A percentile compares a stretch with the other conserved stretches of the same genome.
Evolutionary conservation across 2,329 filamentous ascomycete genomes (phyloP).

Genomic region (Geosmithia flava): DNA sequence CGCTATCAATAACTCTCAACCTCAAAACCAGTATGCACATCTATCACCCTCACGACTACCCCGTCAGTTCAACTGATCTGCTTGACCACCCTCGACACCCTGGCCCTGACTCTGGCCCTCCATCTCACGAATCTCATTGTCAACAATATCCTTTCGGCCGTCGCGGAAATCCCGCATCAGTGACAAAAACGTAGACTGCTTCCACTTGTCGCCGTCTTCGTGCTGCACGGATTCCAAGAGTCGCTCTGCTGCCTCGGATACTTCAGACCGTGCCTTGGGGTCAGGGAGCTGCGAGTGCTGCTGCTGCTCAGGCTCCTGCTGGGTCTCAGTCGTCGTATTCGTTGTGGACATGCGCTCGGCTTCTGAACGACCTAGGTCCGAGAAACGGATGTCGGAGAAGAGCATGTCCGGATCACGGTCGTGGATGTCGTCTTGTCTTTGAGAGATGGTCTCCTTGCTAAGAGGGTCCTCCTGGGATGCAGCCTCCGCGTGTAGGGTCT

Average conservation of each 20-base stretch:
- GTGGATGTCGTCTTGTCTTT: neutral
- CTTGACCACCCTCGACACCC: no score
- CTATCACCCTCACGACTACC: no score
- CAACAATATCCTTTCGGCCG: slow-evolving; percentile 28
- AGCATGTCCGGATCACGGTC: neutral
- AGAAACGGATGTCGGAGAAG: slow-evolving; percentile 5
- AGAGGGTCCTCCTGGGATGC: no score
- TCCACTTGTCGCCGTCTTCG: slow-evolving; percentile 32
- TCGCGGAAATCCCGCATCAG: slow-evolving; percentile 33
- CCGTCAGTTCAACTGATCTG: no score
- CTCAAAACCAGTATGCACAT: no score
- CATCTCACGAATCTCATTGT: slow-evolving; percentile 24
- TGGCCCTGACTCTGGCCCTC: no score
- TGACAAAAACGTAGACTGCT: slow-evolving; percentile 29
- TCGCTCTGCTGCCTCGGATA: slow-evolving; percentile 28
- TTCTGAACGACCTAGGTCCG: slow-evolving; percentile 17
- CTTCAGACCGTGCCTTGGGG: slow-evolving; percentile 18
- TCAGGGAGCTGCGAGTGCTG: slow-evolving; percentile 2
- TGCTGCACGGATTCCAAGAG: slow-evolving; percentile 30
- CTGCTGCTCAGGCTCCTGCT: neutral
- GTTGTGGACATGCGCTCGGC: slow-evolving; percentile 17
- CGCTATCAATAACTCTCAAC: no score
- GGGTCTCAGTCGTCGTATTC: neutral
- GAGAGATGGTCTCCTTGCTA: neutral
- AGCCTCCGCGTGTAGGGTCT: no score